These are phyloP conservation scores for Metarhizium humberi DNA, from an alignment of 2,329 filamentous ascomycete species.

Conservation along the genomic window DNA sequence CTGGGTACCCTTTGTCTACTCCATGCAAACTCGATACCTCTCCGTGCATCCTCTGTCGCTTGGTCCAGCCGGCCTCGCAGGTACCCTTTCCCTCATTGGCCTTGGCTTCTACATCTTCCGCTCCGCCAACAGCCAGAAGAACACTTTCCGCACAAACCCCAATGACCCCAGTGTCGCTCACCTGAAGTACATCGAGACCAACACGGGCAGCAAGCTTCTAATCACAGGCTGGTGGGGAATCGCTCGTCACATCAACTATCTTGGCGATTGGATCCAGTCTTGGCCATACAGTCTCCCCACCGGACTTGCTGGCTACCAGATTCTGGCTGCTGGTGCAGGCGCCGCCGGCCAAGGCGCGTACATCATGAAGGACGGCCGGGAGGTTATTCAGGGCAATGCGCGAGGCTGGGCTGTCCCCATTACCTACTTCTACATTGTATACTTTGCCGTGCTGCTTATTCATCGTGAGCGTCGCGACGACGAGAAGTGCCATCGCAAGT, in stretches of 20 bases:
- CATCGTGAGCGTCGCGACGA: constrained; percentile 85
- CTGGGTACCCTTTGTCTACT: constrained; percentile 90
- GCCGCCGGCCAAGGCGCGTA: constrained; percentile 40
- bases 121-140: constrained; percentile 89
- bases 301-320: constrained; percentile 70
- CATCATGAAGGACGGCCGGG: constrained; percentile 49
- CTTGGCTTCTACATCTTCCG: constrained; percentile 89
- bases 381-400: constrained; percentile 62
- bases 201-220: constrained; percentile 70
- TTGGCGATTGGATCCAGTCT: constrained; percentile 89
- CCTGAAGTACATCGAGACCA: constrained; percentile 79
- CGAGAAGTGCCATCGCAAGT: constrained; percentile 84
- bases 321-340: constrained; percentile 47
- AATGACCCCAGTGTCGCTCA: constrained; percentile 69
- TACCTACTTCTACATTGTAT: constrained; percentile 91
- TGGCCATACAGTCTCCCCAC: constrained; percentile 89
- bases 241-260: constrained; percentile 89
- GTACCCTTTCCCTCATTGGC: constrained; percentile 57
- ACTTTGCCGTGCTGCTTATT: constrained; percentile 79
- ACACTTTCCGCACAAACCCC: constrained; percentile 82
- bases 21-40: constrained; percentile 75
- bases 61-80: constrained; percentile 54
- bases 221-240: constrained; percentile 89
- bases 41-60: constrained; percentile 74
- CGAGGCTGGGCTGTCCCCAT: constrained; percentile 78